Percentiles rank a stretch among this genome's conserved stretches.
These are phyloP conservation scores for Forsythia viridissima DNA, from an alignment of 257 asterid species.

Conservation along the genomic window DNA sequence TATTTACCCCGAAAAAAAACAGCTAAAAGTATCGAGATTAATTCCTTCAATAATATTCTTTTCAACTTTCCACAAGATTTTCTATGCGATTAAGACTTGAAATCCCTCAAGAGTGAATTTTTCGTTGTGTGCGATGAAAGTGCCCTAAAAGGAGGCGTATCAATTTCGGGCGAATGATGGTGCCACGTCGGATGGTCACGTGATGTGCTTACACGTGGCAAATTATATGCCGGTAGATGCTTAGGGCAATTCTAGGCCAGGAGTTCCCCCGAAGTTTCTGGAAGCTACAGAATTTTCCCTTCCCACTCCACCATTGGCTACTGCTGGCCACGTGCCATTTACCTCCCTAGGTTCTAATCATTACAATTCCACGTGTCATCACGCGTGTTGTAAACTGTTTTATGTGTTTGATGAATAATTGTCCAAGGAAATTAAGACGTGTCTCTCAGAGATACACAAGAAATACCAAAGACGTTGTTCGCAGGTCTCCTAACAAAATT, in stretches of 20 bases:
- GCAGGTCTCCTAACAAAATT: neutral
- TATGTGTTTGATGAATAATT: neutral
- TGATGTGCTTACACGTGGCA: slow-evolving; percentile 48
- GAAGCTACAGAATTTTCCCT: slow-evolving; percentile 40
- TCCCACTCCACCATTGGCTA: neutral
- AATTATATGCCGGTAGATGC: slow-evolving; percentile 29
- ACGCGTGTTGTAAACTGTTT: neutral
- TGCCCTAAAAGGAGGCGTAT: slow-evolving; percentile 42
- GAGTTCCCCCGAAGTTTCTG: slow-evolving; percentile 51
- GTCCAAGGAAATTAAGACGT: neutral
- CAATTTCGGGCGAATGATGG: slow-evolving; percentile 36
- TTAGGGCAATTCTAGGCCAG: slow-evolving; percentile 39
- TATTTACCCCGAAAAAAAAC: neutral
- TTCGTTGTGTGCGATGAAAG: slow-evolving; percentile 23
- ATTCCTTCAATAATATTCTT: neutral
- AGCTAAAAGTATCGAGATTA: neutral
- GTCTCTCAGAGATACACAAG: neutral
- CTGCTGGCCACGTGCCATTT: slow-evolving; percentile 25
- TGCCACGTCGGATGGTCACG: slow-evolving; percentile 48
- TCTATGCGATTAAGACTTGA: neutral
- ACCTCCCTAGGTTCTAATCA: neutral
- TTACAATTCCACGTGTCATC: slow-evolving; percentile 18
- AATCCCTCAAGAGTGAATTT: neutral
- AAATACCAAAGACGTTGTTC: neutral
- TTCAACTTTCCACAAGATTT: neutral